These are phyloP conservation scores for Cutaneotrichosporon cyanovorans DNA, from an alignment of 1,284 basidiomycete genomes.

Conservation along the genomic window DNA sequence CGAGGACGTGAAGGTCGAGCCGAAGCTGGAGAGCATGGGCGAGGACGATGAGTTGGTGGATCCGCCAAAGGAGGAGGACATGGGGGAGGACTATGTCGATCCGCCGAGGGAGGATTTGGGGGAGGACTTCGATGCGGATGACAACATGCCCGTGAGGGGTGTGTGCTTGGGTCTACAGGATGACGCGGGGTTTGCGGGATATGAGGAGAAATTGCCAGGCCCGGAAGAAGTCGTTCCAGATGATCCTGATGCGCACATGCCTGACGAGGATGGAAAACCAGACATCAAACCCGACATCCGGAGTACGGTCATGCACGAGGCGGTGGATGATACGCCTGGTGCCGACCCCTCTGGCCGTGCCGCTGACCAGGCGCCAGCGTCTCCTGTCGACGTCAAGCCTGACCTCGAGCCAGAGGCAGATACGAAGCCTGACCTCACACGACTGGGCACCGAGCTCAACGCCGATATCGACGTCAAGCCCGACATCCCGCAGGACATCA, in stretches of 20 bases:
- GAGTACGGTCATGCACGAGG: neutral
- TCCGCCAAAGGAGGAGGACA: conserved; percentile 13
- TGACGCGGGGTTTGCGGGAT: neutral
- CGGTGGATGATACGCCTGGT: neutral
- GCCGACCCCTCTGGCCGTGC: no score
- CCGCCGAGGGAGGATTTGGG: neutral
- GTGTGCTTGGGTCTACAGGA: neutral
- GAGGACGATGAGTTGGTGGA: neutral
- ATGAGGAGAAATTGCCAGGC: neutral
- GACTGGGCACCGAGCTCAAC: neutral
- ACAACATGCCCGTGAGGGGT: neutral
- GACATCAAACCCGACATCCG: neutral
- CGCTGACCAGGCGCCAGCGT: no score
- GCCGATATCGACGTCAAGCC: neutral
- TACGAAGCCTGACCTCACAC: no score
- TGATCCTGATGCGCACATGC: neutral
- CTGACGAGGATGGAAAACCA: conserved; percentile 1
- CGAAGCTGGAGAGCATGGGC: conserved; percentile 3
- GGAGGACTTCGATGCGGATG: neutral
- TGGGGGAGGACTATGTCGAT: conserved; percentile 9
- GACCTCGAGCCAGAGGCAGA: neutral
- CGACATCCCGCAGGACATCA: neutral
- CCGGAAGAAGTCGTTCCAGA: neutral
- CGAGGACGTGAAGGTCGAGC: conserved; percentile 27
- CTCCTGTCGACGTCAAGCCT: no score